A percentile compares a stretch with the other conserved stretches of the same genome.
Evolutionary conservation across 768 basidiomycete species (phyloP).

Genomic region (Mycena haematopus): DNA sequence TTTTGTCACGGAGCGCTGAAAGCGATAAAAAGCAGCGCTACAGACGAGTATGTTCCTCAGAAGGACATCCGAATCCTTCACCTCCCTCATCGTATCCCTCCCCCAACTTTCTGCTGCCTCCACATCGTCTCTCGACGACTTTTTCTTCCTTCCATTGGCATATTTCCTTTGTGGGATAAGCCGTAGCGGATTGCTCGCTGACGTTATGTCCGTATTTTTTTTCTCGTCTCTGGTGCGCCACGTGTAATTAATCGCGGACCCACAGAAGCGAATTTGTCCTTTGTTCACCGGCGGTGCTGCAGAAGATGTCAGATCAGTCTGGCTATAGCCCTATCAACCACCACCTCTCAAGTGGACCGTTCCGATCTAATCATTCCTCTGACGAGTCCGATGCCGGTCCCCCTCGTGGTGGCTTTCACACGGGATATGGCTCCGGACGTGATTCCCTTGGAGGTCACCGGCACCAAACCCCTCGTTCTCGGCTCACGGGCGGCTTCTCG

Average conservation of each 20-base stretch:
- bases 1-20: conserved; percentile 4
- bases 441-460: not conserved
- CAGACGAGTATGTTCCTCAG: not conserved
- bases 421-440: not conserved
- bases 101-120: conserved; percentile 1
- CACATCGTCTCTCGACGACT: conserved; percentile 3
- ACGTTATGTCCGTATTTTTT: conserved; percentile 21
- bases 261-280: conserved; percentile 15
- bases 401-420: conserved; percentile 14
- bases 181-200: conserved; percentile 19
- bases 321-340: not conserved
- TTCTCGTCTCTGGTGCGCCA: conserved; percentile 12
- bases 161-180: conserved; percentile 22
- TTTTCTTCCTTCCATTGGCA: conserved; percentile 14
- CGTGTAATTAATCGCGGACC: conserved; percentile 12
- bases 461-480: conserved; percentile 3
- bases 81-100: not conserved
- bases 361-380: conserved; percentile 21
- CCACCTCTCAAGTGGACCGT: not conserved
- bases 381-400: conserved; percentile 16
- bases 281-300: conserved; percentile 8
- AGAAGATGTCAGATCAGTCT: conserved; percentile 11
- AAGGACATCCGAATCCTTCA: conserved; percentile 10
- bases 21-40: conserved; percentile 20
- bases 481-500: conserved; percentile 1